Conservation (phyloP, 768 basidiomycete species). For the Boletellus emodensis region DNA sequence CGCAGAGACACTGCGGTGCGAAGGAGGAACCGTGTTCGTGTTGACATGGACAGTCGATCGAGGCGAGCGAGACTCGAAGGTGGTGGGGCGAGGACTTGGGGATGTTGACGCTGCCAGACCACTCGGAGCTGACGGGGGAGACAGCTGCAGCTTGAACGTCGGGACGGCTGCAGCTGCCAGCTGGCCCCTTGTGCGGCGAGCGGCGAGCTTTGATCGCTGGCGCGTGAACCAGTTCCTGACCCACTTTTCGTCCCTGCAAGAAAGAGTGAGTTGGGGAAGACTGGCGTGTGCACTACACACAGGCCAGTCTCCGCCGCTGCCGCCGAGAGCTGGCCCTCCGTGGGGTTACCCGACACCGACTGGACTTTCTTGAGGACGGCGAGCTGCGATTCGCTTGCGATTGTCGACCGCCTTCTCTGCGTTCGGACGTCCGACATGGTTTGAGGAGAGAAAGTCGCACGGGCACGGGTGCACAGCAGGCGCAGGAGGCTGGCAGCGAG, state of each 20-base stretch:
- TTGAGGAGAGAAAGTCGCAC: constrained; percentile 15
- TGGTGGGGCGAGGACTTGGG: not conserved
- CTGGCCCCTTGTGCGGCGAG: constrained; percentile 9
- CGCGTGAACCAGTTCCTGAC: constrained; percentile 30
- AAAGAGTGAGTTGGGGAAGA: constrained; percentile 5
- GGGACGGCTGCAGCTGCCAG: not conserved
- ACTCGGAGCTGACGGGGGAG: not conserved
- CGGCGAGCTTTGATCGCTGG: constrained; percentile 21
- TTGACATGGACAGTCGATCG: not conserved
- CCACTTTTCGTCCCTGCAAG: constrained; percentile 26
- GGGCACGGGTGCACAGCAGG: not conserved
- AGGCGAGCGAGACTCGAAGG: not conserved
- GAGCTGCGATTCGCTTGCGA: constrained; percentile 29
- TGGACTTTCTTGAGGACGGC: constrained; percentile 26
- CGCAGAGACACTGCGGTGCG: constrained; percentile 1
- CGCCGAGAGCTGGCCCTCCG: constrained; percentile 18
- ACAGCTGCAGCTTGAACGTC: constrained; percentile 15
- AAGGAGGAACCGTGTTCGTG: not conserved
- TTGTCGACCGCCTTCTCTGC: constrained; percentile 8
- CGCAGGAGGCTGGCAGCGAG: constrained; percentile 4
- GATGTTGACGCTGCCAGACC: constrained; percentile 1
- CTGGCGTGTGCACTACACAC: constrained; percentile 20
- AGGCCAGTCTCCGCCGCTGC: constrained; percentile 27
- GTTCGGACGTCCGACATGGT: not conserved
- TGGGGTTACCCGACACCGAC: constrained; percentile 20